Percentiles rank a stretch among this genome's conserved stretches.
These are phyloP conservation scores for Apiospora kogelbergensis DNA, from an alignment of 2,329 filamentous ascomycete species.

Conservation along the genomic window DNA sequence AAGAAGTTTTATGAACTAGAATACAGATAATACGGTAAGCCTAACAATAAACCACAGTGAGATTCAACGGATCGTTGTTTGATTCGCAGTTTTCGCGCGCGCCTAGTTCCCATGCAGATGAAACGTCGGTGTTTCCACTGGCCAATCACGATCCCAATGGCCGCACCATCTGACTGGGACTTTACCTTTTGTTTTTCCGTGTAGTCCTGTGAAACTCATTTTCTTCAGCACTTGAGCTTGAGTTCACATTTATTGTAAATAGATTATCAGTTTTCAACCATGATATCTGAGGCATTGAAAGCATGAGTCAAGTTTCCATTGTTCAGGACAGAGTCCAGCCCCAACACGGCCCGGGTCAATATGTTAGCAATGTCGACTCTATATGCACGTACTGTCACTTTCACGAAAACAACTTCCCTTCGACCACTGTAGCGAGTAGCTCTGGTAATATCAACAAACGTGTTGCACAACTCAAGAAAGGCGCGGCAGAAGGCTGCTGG, in stretches of 20 bases:
- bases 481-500: conserved; percentile 8
- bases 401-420: neutral
- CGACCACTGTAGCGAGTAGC: neutral
- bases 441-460: neutral
- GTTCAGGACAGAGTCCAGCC: neutral
- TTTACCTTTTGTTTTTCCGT: neutral
- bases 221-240: neutral
- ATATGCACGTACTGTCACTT: neutral
- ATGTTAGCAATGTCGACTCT: neutral
- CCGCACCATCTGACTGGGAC: neutral
- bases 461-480: neutral
- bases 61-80: neutral
- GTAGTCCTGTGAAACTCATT: neutral
- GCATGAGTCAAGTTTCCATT: neutral
- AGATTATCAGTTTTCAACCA: neutral
- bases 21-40: too few relatives aligned
- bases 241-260: neutral
- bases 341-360: neutral
- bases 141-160: neutral
- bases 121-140: neutral
- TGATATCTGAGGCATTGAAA: neutral
- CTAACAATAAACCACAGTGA: too few relatives aligned
- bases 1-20: too few relatives aligned
- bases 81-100: neutral
- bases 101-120: neutral